phyloP scores from a whole-genome alignment of 2,329 filamentous ascomycete species.

The Talaromyces sp. region DNA sequence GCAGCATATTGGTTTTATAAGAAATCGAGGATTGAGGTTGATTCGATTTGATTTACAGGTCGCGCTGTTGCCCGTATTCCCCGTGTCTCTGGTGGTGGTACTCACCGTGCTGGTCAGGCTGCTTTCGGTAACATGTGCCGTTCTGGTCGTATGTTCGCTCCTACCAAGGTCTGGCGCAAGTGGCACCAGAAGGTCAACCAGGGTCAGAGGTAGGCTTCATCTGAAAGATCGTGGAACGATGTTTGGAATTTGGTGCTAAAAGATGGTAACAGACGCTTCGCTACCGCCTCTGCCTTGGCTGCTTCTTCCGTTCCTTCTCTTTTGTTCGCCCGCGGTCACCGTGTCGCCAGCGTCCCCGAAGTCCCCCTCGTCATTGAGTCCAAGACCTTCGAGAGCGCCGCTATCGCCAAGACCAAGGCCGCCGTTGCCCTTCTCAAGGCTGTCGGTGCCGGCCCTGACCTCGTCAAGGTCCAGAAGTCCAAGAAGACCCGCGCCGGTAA shows the following conservation, averaged over 20 bases:
- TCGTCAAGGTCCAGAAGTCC: constrained; percentile 94
- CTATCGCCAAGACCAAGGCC: constrained; percentile 81
- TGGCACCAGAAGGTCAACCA: constrained; percentile 99
- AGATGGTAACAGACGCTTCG: constrained; percentile 66
- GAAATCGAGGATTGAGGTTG: constrained; percentile 7
- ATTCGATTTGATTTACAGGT: constrained; percentile 53
- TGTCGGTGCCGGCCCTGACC: constrained; percentile 81
- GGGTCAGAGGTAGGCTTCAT: constrained; percentile 75
- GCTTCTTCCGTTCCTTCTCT: constrained; percentile 93
- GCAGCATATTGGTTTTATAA: constrained; percentile 1
- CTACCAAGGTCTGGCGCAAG: constrained; percentile 99
- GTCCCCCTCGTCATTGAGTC: constrained; percentile 96
- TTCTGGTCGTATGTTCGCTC: constrained; percentile 99
- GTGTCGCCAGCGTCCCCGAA: constrained; percentile 86
- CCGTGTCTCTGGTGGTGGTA: constrained; percentile 99
- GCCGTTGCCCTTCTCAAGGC: constrained; percentile 85
- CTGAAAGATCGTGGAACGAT: not conserved
- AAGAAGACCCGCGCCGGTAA: constrained; percentile 98
- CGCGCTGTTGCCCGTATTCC: constrained; percentile 99
- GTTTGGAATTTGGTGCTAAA: not conserved
- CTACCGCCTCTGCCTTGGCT: constrained; percentile 93
- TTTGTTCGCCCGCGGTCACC: constrained; percentile 94
- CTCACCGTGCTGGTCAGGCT: constrained; percentile 99
- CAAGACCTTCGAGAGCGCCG: constrained; percentile 74
- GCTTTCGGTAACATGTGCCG: constrained; percentile 99